Base-by-base conservation (phyloP, 192 early-diverging fungal species). In the Spizellomyces punctatus region DNA sequence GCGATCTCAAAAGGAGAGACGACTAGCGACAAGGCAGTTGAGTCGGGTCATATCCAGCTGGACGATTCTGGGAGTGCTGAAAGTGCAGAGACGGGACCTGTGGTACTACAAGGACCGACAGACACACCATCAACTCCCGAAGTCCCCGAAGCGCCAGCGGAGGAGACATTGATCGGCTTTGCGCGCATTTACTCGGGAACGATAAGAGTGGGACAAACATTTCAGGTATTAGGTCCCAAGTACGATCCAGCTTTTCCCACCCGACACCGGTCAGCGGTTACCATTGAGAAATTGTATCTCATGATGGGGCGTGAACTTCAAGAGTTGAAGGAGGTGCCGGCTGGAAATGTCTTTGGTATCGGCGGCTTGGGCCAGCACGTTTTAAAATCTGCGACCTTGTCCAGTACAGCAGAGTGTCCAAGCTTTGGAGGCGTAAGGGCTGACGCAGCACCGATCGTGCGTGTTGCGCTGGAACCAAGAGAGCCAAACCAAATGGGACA, bases 301-400 rank as follows among this genome's bases (percentile, higher is more conserved):
- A 87, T 98, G 78, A 99, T 99, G 98, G 98, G 98, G 6, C 84
- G 94, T 41, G 98, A 99, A 52, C 78, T 99, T 60, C 89, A 93
- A 69, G 81, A 80, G 17, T 69, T 99, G 69, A 78, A 87, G 10
- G 85, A 90, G 69, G 98, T 97, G 0, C 89, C 93, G 0, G 98
- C 98, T 10, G 98, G 98, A 9, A 96, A 96, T 78, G 90, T 98
- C 5, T 97, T 98, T 84, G 98, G 93, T 27, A 94, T 99, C 69
- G 91, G 89, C 44, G 86, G 82, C 8, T 78, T 97, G 43, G 93
- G 91, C n/a, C 90, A 90, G 2, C 88, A 91, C 63, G 88, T 99
- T n/a, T 79, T 98, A 16, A 99, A 99, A 77, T 95, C 93, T 42
- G 98, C 90, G 9, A 99, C 98, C 0, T 75, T 99, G 64, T 87